phyloP scores from a whole-genome alignment of 768 basidiomycete genomes.

The Arthromyces matolae region DNA sequence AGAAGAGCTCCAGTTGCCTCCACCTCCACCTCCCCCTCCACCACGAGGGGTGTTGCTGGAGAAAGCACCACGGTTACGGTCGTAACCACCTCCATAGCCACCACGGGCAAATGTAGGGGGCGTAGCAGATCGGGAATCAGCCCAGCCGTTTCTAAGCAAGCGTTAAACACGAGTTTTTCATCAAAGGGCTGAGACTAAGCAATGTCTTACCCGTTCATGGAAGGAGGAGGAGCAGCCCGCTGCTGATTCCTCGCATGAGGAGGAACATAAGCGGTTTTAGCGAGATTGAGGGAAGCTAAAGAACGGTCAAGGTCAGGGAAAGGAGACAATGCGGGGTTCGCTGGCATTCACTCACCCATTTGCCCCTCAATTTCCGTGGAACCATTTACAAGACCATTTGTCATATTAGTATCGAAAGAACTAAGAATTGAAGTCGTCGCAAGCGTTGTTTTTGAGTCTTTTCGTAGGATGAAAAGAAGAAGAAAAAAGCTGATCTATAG shows the following conservation, averaged over 20 bases:
- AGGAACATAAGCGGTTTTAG: slow-evolving; percentile 83
- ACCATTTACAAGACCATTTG: slow-evolving; percentile 88
- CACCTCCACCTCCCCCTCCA: slow-evolving; percentile 33
- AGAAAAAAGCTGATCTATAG: slow-evolving; percentile 19
- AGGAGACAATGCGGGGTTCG: slow-evolving; percentile 7
- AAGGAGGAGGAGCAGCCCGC: slow-evolving; percentile 75
- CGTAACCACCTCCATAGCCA: slow-evolving; percentile 40
- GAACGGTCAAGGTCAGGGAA: slow-evolving; percentile 6
- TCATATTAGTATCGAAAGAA: slow-evolving; percentile 57
- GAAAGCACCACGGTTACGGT: slow-evolving; percentile 38
- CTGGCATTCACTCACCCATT: slow-evolving; percentile 52
- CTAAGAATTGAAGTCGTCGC: slow-evolving; percentile 24
- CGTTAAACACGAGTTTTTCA: slow-evolving; percentile 12
- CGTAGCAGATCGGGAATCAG: slow-evolving; percentile 65
- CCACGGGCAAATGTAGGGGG: slow-evolving; percentile 50
- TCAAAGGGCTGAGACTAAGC: slow-evolving; percentile 6
- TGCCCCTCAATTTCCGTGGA: slow-evolving; percentile 66
- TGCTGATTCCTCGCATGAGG: slow-evolving; percentile 83
- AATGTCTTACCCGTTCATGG: slow-evolving; percentile 51
- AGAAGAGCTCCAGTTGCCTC: slow-evolving; percentile 43
- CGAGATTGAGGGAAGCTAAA: slow-evolving; percentile 73
- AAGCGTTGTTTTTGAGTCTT: slow-evolving; percentile 20
- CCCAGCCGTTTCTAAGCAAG: slow-evolving; percentile 56
- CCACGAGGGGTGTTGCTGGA: slow-evolving; percentile 38
- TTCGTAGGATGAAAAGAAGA: slow-evolving; percentile 21